These are phyloP conservation scores for Boletus sp. DNA, from an alignment of 768 basidiomycete genomes.

Conservation along the genomic window DNA sequence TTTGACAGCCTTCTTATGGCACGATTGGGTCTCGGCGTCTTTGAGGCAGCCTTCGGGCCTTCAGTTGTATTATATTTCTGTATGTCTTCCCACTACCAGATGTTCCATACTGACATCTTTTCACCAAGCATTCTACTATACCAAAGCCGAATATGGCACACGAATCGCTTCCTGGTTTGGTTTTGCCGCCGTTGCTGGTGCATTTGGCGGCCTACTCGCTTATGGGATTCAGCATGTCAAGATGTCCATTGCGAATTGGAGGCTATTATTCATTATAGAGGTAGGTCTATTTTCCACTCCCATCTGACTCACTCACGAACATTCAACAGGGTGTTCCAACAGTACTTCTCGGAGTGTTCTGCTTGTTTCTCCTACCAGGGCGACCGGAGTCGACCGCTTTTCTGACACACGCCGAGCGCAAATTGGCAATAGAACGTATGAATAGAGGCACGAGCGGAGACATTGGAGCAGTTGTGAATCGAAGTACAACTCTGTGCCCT, in stretches of 20 bases:
- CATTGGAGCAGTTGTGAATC: slow-evolving; percentile 40
- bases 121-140: slow-evolving; percentile 49
- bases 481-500: slow-evolving; percentile 24
- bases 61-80: slow-evolving; percentile 34
- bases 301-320: background rate
- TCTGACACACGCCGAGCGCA: slow-evolving; percentile 33
- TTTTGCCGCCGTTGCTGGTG: slow-evolving; percentile 56
- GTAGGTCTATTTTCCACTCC: background rate
- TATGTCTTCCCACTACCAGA: background rate
- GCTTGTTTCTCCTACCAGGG: slow-evolving; percentile 31
- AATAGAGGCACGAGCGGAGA: slow-evolving; percentile 45
- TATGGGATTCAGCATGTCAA: slow-evolving; percentile 47
- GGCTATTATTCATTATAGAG: slow-evolving; percentile 33
- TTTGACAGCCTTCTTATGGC: slow-evolving; percentile 31
- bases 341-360: slow-evolving; percentile 25
- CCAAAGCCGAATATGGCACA: slow-evolving; percentile 45
- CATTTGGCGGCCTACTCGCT: slow-evolving; percentile 56
- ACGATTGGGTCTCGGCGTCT: slow-evolving; percentile 33
- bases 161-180: slow-evolving; percentile 53
- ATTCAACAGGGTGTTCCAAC: slow-evolving; percentile 55
- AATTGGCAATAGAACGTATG: slow-evolving; percentile 33
- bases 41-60: slow-evolving; percentile 37
- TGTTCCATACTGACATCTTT: slow-evolving; percentile 16
- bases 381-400: slow-evolving; percentile 36
- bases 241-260: slow-evolving; percentile 41